Base-by-base conservation (phyloP, 2,329 filamentous ascomycete genomes). In the Fonsecaea nubica region DNA sequence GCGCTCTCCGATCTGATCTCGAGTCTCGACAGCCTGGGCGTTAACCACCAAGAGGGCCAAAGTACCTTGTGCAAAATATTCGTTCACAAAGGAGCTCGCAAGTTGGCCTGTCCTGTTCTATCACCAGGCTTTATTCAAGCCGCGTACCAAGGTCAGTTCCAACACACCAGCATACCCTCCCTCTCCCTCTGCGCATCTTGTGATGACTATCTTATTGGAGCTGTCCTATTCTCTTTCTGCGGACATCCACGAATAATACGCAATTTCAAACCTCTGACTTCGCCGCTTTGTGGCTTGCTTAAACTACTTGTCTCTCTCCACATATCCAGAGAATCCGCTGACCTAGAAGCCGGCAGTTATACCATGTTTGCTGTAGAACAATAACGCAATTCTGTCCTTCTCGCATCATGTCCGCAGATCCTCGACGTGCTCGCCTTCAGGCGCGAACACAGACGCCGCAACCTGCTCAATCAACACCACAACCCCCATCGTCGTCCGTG, bases 381-480 rank as follows among this genome's bases (percentile, higher is more conserved):
- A 64, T 63, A 67, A 50, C 35, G 7, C 8, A 12, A 38, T 32
- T 25, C 57, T 66, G 58, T 66, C 45, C 58, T 36, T 59, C 55
- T 15, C 48, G 33, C 63, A 65, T 48, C 64, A 75, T 85, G 83
- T 78, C 82, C 64, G 76, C 80, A 72, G 83, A 84, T 71, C 85
- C 85, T 63, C 80, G 85, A 69, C 79, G 83, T 67, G 80, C 80
- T 69, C 81, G 82, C 70, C 78, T 78, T 58, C 78, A 80, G 68
- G 80, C 81, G 70, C 79, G 75, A 53, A 74, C 75, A 50, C 66
- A 78, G 35, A 80, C 84, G 52, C 81, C 81, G 71, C 71, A 65
- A 68, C 69, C 54, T 48, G 57, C 69, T 33, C 59, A 52, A 21
- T 38, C 62, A 15, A 53, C 55, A 57, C 38, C 62, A 40, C 65